These are phyloP conservation scores for Beta lomatogona DNA, from an alignment of 179 eudicot species.

Conservation along the genomic window DNA sequence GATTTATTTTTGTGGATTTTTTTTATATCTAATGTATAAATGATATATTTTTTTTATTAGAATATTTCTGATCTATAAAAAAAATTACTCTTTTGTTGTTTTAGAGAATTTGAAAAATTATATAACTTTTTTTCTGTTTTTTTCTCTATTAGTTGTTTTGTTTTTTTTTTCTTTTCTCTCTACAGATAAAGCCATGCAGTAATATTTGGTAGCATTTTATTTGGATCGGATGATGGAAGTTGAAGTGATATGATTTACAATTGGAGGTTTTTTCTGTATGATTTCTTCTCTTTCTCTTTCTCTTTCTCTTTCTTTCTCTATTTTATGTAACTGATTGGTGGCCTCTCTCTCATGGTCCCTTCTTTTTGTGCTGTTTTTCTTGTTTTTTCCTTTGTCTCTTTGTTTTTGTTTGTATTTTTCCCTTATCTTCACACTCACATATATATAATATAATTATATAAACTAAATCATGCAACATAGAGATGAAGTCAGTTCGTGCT, in stretches of 20 bases:
- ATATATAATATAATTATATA: not conserved
- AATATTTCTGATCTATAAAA: not conserved
- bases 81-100: not conserved
- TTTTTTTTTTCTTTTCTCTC: not conserved
- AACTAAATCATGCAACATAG: not conserved
- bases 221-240: not conserved
- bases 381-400: conserved; percentile 25
- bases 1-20: not conserved
- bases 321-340: conserved; percentile 29
- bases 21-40: not conserved
- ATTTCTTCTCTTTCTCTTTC: no score
- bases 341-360: conserved; percentile 24
- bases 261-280: conserved; percentile 20
- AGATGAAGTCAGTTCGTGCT: conserved; percentile 6
- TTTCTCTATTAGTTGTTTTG: not conserved
- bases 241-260: conserved; percentile 16
- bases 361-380: conserved; percentile 18
- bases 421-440: conserved; percentile 16
- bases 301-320: conserved; percentile 18
- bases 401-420: conserved; percentile 16
- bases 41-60: not conserved
- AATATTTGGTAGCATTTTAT: conserved; percentile 5
- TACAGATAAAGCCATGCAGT: conserved; percentile 18
- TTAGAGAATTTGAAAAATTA: no score
- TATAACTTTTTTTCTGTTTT: not conserved